Evolutionary conservation across 2,329 filamentous ascomycete genomes (phyloP), one percentile per base, ranked within the genome.

Genomic region (Neocucurbitaria cava): DNA sequence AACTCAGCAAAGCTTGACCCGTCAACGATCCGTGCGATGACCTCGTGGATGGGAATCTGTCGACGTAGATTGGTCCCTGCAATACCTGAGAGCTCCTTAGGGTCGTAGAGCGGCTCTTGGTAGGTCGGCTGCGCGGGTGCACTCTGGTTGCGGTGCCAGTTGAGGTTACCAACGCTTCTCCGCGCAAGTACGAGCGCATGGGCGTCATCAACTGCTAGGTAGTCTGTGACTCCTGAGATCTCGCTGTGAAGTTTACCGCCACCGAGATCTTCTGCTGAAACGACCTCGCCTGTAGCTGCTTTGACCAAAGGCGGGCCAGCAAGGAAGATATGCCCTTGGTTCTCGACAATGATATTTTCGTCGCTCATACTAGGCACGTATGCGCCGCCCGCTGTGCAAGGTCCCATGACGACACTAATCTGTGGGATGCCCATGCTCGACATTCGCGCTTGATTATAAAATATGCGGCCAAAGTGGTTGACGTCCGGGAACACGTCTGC

Each of bases 311-410:
- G 94, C 17, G 94, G 94, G 0, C 94, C 95, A 0, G 94, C 94
- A 1, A 99, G 86, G 81, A 98, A 99, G 73, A 99, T 96, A 64
- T 96, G 93, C n/a, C 94, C 94, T 75, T 97, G 93, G 47, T 93
- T 89, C 70, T 92, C 87, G 35, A 98, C 95, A 61, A 99, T 98
- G 76, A 99, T 97, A 72, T 87, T 92, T 82, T 98, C 95, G 74
- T 98, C 95, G 56, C 90, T 94, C 94, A 99, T 98, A 68, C 91
- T 92, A 10, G 94, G 94, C 10, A 98, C 93, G 74, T 99, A 98
- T 21, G 94, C 94, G 43, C 94, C 94, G 46, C 94, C 94, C 1
- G 94, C 94, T 0, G 95, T 99, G 78, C 95, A 99, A 39, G 94
- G 91, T 0, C 94, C 94, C 94, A 99, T 97, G 42, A 99, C 94